Conservation (phyloP, 2,329 filamentous ascomycete genomes). For the Pseudocercospora musae region DNA sequence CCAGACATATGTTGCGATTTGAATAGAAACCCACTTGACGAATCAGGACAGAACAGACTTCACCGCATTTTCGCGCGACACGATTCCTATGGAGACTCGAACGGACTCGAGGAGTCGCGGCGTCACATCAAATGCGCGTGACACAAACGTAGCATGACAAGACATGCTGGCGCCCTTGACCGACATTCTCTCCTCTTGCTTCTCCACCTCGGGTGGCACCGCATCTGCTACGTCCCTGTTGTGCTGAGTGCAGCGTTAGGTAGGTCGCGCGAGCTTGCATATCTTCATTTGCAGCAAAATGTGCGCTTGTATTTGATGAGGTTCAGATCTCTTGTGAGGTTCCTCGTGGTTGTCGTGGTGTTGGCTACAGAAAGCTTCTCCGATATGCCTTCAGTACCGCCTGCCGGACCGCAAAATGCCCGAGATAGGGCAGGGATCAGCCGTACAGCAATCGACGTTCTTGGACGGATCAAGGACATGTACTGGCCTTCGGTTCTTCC, state of each 20-base stretch:
- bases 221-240: constrained; percentile 4
- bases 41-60: neutral
- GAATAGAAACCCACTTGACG: neutral
- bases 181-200: constrained; percentile 6
- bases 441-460: neutral
- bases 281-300: constrained; percentile 2
- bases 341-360: constrained; percentile 4
- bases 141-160: constrained; percentile 3
- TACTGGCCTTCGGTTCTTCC: neutral
- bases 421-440: constrained; percentile 2
- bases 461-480: neutral
- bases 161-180: constrained; percentile 15
- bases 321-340: constrained; percentile 13
- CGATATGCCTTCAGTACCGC: neutral
- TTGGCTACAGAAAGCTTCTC: constrained; percentile 5
- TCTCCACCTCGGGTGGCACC: constrained; percentile 14
- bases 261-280: neutral
- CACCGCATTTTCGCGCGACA: constrained; percentile 8
- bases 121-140: constrained; percentile 6
- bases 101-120: neutral
- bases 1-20: neutral
- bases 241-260: neutral
- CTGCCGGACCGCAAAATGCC: constrained; percentile 5
- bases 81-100: neutral
- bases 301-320: neutral